Conservation (phyloP, 768 basidiomycete genomes). For the Boletus subparvulus region DNA sequence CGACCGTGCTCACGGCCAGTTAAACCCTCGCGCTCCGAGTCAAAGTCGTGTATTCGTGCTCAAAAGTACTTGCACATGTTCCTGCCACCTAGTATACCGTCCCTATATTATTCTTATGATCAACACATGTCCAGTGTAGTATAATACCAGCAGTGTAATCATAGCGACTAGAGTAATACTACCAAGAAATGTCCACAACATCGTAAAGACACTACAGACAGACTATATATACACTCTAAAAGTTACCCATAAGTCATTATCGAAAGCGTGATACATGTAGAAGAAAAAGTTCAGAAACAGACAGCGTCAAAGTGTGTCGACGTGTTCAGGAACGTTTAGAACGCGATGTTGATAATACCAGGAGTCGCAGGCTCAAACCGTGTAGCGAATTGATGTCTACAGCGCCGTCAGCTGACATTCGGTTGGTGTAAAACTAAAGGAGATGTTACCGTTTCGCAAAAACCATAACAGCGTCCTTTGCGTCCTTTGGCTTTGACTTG, state of each 20-base stretch:
- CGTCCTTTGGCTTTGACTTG: neutral
- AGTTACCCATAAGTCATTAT: slow-evolving; percentile 20
- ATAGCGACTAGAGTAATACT: slow-evolving; percentile 2
- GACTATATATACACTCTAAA: slow-evolving; percentile 7
- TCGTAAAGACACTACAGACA: slow-evolving; percentile 13
- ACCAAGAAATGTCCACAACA: slow-evolving; percentile 12
- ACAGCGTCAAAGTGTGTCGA: neutral
- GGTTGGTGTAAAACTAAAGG: neutral
- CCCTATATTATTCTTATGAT: neutral
- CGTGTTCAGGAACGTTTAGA: slow-evolving; percentile 13
- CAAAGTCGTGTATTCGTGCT: neutral
- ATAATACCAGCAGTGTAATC: neutral
- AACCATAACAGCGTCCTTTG: slow-evolving; percentile 5
- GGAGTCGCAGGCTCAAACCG: neutral
- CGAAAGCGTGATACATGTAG: neutral
- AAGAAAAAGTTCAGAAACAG: neutral
- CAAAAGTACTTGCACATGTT: neutral
- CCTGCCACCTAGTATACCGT: neutral
- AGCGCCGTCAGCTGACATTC: slow-evolving; percentile 6
- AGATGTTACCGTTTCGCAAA: slow-evolving; percentile 18
- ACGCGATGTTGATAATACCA: slow-evolving; percentile 21
- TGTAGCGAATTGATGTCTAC: slow-evolving; percentile 20
- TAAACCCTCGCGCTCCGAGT: neutral
- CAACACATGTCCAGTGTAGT: neutral
- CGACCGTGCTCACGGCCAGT: neutral